phyloP scores from a whole-genome alignment of 2,329 filamentous ascomycete genomes.

The Colletotrichum sp. region DNA sequence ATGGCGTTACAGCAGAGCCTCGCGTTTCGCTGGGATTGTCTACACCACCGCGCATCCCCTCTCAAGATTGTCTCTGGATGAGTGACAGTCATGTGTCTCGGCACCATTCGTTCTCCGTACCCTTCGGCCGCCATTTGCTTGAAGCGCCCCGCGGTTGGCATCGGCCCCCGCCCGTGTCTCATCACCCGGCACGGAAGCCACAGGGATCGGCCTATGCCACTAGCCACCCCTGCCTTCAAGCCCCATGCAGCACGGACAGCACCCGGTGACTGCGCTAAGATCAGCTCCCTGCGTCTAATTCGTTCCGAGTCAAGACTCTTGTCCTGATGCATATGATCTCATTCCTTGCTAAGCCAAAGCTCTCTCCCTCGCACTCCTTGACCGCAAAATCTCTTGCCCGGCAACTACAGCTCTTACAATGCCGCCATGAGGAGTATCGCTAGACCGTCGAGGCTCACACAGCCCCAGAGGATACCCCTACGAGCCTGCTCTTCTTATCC shows the following conservation, averaged over 20 bases:
- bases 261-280: neutral
- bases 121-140: neutral
- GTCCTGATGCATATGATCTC: constrained; percentile 7
- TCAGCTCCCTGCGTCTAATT: neutral
- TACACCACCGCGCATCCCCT: neutral
- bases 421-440: constrained; percentile 50
- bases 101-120: neutral
- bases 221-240: neutral
- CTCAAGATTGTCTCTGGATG: neutral
- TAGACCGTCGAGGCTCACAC: constrained; percentile 43
- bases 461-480: constrained; percentile 21
- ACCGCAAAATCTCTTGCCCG: neutral
- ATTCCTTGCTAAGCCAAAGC: neutral
- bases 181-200: neutral
- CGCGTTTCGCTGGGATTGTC: neutral
- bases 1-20: neutral
- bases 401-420: constrained; percentile 32
- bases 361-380: neutral
- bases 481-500: neutral
- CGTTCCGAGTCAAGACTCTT: constrained; percentile 1
- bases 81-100: neutral
- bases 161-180: constrained; percentile 7
- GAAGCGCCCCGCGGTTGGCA: neutral
- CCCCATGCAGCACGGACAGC: neutral
- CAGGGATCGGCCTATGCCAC: neutral